Evolutionary conservation across 345 rosid genomes (phyloP).

Genomic region (Psidium friedrichsthalianum): DNA sequence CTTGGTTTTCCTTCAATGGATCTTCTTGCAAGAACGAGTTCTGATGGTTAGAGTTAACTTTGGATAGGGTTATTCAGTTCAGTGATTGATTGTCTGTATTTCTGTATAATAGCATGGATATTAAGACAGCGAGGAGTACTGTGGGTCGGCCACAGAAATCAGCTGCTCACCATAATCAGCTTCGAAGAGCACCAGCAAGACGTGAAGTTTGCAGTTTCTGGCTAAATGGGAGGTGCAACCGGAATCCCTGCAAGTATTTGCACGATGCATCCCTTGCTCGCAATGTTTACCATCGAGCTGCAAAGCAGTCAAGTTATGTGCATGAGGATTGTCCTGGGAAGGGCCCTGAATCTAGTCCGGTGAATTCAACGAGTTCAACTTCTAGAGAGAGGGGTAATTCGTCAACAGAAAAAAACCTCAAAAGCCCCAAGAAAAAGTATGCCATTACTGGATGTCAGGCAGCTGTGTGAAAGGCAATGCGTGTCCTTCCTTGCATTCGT

Average conservation of each 20-base stretch:
- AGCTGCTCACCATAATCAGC: neutral
- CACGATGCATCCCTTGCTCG: constrained; percentile 1
- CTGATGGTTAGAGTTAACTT: neutral
- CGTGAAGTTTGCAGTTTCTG: neutral
- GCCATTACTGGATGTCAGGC: constrained; percentile 14
- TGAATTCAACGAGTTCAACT: neutral
- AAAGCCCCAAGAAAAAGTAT: neutral
- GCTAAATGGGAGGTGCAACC: neutral
- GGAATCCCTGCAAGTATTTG: constrained; percentile 24
- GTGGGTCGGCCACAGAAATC: neutral
- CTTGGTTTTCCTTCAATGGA: neutral
- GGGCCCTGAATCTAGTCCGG: neutral
- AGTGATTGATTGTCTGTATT: neutral
- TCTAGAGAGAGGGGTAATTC: neutral
- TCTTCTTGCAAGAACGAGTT: neutral
- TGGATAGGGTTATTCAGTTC: neutral
- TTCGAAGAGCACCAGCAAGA: neutral
- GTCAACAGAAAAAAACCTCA: neutral
- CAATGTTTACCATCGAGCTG: neutral
- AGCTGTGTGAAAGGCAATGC: constrained; percentile 16
- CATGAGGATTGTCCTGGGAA: neutral
- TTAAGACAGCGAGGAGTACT: neutral
- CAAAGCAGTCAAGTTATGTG: neutral
- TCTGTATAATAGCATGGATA: neutral
- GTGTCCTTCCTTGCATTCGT: constrained; percentile 17